Base-by-base conservation (phyloP, 345 rosid genomes). In the Trapa incisa region DNA sequence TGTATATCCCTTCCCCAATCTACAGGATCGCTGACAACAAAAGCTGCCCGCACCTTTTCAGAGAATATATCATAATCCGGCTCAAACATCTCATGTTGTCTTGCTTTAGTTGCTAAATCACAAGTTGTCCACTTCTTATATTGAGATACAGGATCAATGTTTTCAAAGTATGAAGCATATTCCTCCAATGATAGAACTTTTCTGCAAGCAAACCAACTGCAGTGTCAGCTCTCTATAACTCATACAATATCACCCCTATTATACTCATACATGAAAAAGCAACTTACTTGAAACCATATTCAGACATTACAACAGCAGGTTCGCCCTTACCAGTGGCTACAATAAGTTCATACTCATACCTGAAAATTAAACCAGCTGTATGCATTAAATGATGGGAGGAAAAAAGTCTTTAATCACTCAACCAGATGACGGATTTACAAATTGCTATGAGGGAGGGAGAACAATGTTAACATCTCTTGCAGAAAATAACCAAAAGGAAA, bases 1-100 rank as follows among this genome's bases (percentile, higher is more conserved):
- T 91, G 96, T 71, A 91, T 81, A 81, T 91, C 96, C 73, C 91
- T 78, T 79, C 97, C 85, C 97, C 97, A 87, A 75, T 91, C 97
- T 73, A 87, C 86, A 64, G 97, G 77, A 81, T 91, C 97, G 74
- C 97, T 91, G 69, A 91, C 82, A 37, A 91, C 66, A 80, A 91
- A 89, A 8, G 91, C 84, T 58, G 96, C 97, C 76, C 82, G 79
- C 71, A 87, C 94, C 80, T 78, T 84, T 11, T 78, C 73, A 37
- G 86, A 80, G 64, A 52, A 32, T 48, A 86, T 66, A 39, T 15
- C 67, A 64, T 43, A 65, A 70, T 67, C 75, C 39, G 73, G 64
- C 53, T 64, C 68, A 64, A 53, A 70, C 65, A 69, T 75, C 56
- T 75, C 48, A 0, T 14, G 43, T 53, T 8, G 60, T 47, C 70